These are phyloP conservation scores for Amphicarpaea edgeworthii DNA, from an alignment of 306 rosid species.

Conservation along the genomic window DNA sequence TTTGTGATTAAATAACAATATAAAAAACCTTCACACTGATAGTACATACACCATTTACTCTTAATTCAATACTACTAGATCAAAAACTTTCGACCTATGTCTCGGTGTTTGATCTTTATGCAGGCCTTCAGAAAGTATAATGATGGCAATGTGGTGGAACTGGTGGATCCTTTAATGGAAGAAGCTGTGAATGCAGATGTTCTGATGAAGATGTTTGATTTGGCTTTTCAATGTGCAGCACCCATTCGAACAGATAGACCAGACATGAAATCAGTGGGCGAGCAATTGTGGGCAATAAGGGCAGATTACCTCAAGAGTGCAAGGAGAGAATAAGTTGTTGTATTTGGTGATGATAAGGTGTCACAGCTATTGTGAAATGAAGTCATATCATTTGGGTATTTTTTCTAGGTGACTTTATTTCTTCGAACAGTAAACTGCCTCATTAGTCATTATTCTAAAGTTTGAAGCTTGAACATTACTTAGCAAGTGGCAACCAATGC, in stretches of 20 bases:
- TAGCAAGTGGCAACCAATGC: conserved; percentile 27
- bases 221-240: conserved; percentile 90
- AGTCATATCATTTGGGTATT: conserved; percentile 35
- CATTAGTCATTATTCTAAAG: conserved; percentile 11
- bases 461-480: conserved; percentile 36
- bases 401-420: conserved; percentile 14
- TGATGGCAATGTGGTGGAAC: conserved; percentile 63
- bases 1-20: not conserved
- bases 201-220: conserved; percentile 66
- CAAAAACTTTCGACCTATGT: no score
- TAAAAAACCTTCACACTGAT: not conserved
- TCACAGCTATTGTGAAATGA: conserved; percentile 46
- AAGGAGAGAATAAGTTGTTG: conserved; percentile 50
- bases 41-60: not conserved
- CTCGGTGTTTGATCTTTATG: conserved; percentile 25
- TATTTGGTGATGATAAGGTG: conserved; percentile 35
- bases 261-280: conserved; percentile 85
- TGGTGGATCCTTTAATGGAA: conserved; percentile 77
- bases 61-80: not conserved
- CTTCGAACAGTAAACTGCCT: conserved; percentile 8
- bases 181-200: conserved; percentile 69
- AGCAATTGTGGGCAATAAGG: conserved; percentile 90
- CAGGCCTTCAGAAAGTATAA: conserved; percentile 81
- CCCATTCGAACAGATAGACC: conserved; percentile 84
- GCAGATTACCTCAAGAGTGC: conserved; percentile 75